Evolutionary conservation across 1,284 basidiomycete species (phyloP), one percentile per base, ranked within the genome.

Genomic region (Cutaneotrichosporon arboriforme): DNA sequence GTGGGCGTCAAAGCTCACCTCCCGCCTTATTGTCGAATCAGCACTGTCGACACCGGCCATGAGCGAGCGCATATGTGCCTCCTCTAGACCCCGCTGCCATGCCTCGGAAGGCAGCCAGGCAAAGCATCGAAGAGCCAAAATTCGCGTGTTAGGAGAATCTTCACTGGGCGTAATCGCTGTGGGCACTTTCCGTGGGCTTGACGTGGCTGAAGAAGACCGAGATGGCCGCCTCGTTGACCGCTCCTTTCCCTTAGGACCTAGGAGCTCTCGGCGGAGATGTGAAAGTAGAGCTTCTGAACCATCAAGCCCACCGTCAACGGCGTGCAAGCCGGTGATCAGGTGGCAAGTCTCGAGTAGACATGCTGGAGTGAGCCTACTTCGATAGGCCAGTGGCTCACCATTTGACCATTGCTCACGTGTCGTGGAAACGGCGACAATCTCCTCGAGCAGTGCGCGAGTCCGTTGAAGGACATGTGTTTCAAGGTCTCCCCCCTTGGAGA

Each of bases 31-130:
- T 4, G 57, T 66, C 22, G 55, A 46, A 46, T 75, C 73, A 0
- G 26, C 17, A 46, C 63, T 63, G 35, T 73, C 61, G 3, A 73
- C 52, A 3, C 70, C 73, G 21, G 63, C 57, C 68, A 74, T 71
- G 18, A 75, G 54, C 8, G 58, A 49, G 0, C 49, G 51, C 72
- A 75, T 73, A 41, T 66, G 64, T 3, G 15, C 48, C 34, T 72
- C 65, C 2, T 57, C 64, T 12, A 75, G 49, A 1, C 53, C 54
- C 0, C 55, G 55, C 42, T 66, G 68, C 69, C 67, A 70, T 5
- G 52, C 21, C 2, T 41, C 41, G 1, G 44, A 35, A 2, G 66
- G 66, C 0, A 75, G 57, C 4, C 52, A 13, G 1, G 43, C 31
- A 2, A 74, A 52, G 48, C 72, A 74, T 9, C 67, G 57, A 5